A percentile compares a stretch with the other conserved stretches of the same genome.
Evolutionary conservation across 306 rosid species (phyloP).

Genomic region (Sicyos edulis): DNA sequence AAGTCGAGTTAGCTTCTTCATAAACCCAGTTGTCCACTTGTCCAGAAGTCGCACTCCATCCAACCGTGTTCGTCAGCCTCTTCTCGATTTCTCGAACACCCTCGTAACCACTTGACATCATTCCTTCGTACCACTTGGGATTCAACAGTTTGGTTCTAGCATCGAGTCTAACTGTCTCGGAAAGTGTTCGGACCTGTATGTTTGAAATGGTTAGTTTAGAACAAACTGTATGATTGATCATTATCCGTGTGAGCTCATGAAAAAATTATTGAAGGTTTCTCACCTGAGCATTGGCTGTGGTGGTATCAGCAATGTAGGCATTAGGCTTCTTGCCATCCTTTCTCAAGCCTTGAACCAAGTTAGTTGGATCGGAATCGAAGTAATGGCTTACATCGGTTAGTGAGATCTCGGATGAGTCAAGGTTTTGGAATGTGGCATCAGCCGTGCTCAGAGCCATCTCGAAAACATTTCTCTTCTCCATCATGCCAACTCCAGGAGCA

Average conservation of each 20-base stretch:
- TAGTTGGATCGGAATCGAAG: conserved; percentile 96
- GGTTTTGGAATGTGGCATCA: conserved; percentile 97
- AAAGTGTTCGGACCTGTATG: conserved; percentile 78
- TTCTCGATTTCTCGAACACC: conserved; percentile 97
- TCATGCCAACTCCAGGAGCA: conserved; percentile 94
- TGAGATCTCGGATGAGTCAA: conserved; percentile 93
- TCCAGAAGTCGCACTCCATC: conserved; percentile 99
- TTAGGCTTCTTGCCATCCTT: conserved; percentile 97
- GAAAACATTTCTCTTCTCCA: conserved; percentile 78
- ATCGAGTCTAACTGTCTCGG: conserved; percentile 96
- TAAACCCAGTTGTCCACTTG: conserved; percentile 99
- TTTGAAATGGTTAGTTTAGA: conserved; percentile 18
- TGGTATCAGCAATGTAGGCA: conserved; percentile 94
- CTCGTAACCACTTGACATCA: conserved; percentile 87
- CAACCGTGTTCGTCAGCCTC: conserved; percentile 91
- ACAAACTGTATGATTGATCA: background rate
- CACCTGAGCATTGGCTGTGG: conserved; percentile 99
- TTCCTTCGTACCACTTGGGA: conserved; percentile 99
- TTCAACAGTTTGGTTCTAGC: conserved; percentile 90
- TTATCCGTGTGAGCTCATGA: background rate
- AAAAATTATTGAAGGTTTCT: background rate
- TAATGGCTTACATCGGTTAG: conserved; percentile 98
- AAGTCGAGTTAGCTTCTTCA: conserved; percentile 95
- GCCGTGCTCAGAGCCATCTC: conserved; percentile 99
- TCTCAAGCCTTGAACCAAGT: conserved; percentile 86